Percentiles rank a stretch among this genome's conserved stretches.
These are phyloP conservation scores for Daldinia childiae DNA, from an alignment of 495 filamentous ascomycete species.

Conservation along the genomic window DNA sequence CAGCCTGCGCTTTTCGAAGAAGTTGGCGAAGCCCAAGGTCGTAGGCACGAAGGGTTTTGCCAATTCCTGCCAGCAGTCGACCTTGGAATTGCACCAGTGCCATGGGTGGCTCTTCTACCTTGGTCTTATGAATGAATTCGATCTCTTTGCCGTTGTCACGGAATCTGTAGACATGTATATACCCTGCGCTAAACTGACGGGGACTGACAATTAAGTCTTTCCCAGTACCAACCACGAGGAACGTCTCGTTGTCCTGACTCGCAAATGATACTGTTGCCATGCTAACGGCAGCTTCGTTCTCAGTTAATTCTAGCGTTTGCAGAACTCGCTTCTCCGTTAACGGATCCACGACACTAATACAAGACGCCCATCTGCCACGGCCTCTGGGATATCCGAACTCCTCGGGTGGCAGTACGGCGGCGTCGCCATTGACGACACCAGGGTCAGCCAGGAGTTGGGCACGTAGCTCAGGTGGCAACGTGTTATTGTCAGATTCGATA, in stretches of 20 bases:
- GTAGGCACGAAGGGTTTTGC: slow-evolving; percentile 82
- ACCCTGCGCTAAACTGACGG: slow-evolving; percentile 77
- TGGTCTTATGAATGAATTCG: slow-evolving; percentile 96
- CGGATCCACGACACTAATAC: slow-evolving; percentile 90
- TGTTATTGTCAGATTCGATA: slow-evolving; percentile 91
- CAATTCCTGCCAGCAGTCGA: slow-evolving; percentile 83
- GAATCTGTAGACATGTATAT: slow-evolving; percentile 93
- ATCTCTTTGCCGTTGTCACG: slow-evolving; percentile 83
- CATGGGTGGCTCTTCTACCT: slow-evolving; percentile 85
- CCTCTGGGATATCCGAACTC: slow-evolving; percentile 91
- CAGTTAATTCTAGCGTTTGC: slow-evolving; percentile 78
- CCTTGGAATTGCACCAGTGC: slow-evolving; percentile 94
- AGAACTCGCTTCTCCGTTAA: slow-evolving; percentile 75
- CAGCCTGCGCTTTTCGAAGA: slow-evolving; percentile 87
- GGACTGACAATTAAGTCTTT: slow-evolving; percentile 86
- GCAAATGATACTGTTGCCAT: slow-evolving; percentile 84
- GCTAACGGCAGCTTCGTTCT: slow-evolving; percentile 93
- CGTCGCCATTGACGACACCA: slow-evolving; percentile 74
- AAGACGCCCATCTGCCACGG: slow-evolving; percentile 91
- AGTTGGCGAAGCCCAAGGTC: slow-evolving; percentile 91
- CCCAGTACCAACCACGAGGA: slow-evolving; percentile 91
- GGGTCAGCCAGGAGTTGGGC: slow-evolving; percentile 72
- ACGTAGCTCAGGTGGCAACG: slow-evolving; percentile 78
- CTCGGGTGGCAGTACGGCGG: slow-evolving; percentile 72
- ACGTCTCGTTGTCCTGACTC: slow-evolving; percentile 86